Evolutionary conservation across 331 rosid genomes (phyloP).

Genomic region (Arachis monticola): DNA sequence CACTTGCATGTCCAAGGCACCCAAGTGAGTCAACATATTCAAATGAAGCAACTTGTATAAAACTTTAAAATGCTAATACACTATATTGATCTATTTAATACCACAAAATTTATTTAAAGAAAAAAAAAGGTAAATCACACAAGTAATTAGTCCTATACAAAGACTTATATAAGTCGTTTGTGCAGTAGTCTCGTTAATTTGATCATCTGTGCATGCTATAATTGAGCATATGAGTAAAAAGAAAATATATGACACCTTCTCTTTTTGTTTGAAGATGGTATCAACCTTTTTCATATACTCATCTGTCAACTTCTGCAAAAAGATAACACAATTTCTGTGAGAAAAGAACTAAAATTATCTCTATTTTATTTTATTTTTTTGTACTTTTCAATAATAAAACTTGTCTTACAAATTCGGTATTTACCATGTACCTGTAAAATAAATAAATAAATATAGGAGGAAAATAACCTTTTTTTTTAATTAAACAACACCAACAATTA

Average conservation of each 20-base stretch:
- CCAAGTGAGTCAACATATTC: constrained; percentile 11
- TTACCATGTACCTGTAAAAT: constrained; percentile 2
- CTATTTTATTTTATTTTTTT: background rate
- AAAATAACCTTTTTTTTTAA: too few relatives aligned
- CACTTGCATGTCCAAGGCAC: constrained; percentile 3
- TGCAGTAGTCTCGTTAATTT: constrained; percentile 19
- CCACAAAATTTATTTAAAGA: background rate
- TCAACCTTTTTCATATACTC: constrained; percentile 91
- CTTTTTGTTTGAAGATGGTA: constrained; percentile 78
- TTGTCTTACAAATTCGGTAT: constrained; percentile 12
- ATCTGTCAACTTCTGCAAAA: constrained; percentile 80
- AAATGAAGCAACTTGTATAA: background rate
- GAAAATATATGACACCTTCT: constrained; percentile 61
- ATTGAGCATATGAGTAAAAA: background rate
- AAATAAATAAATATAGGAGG: background rate
- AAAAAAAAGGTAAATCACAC: too few relatives aligned
- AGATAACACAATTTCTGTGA: constrained; percentile 36
- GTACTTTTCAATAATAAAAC: constrained; percentile 24
- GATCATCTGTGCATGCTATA: constrained; percentile 14
- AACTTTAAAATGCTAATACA: constrained; percentile 30
- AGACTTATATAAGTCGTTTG: background rate
- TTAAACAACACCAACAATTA: too few relatives aligned
- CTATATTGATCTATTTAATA: background rate
- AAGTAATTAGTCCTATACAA: constrained; percentile 2
- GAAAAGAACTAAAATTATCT: background rate